Conservation (phyloP, 148 eudicot species). For the Heliosperma pusillum region DNA sequence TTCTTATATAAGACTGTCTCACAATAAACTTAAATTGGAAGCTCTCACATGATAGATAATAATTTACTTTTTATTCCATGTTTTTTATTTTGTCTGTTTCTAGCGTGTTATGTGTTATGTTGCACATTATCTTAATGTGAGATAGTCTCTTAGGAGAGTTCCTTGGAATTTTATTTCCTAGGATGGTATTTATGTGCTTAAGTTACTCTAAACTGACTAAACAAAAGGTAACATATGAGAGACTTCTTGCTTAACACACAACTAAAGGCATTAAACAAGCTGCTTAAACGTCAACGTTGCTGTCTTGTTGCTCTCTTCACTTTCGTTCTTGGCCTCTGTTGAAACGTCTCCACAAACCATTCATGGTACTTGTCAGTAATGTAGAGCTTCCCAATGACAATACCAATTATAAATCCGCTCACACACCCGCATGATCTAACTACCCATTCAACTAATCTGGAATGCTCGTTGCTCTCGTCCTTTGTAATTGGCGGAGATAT, state of each 20-base stretch:
- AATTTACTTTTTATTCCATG: too few species aligned
- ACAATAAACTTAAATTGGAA: too few species aligned
- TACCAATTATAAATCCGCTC: slow-evolving; percentile 26
- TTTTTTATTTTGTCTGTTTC: too few species aligned
- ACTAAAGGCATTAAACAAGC: not conserved
- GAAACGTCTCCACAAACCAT: slow-evolving; percentile 21
- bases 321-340: not conserved
- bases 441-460: slow-evolving; percentile 25
- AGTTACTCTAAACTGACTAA: too few species aligned
- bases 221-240: not conserved
- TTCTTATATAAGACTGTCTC: too few species aligned
- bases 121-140: too few species aligned
- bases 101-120: too few species aligned
- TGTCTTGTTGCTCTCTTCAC: not conserved
- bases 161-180: too few species aligned
- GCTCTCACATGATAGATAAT: too few species aligned
- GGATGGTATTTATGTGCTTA: too few species aligned
- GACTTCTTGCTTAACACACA: not conserved
- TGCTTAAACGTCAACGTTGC: not conserved
- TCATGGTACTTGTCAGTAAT: slow-evolving; percentile 19
- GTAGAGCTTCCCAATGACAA: slow-evolving; percentile 24
- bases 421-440: slow-evolving; percentile 25
- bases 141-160: too few species aligned
- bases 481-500: not conserved
- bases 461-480: slow-evolving; percentile 7